Conservation (phyloP, 2,329 filamentous ascomycete genomes). For the Fusarium coffeatum region DNA sequence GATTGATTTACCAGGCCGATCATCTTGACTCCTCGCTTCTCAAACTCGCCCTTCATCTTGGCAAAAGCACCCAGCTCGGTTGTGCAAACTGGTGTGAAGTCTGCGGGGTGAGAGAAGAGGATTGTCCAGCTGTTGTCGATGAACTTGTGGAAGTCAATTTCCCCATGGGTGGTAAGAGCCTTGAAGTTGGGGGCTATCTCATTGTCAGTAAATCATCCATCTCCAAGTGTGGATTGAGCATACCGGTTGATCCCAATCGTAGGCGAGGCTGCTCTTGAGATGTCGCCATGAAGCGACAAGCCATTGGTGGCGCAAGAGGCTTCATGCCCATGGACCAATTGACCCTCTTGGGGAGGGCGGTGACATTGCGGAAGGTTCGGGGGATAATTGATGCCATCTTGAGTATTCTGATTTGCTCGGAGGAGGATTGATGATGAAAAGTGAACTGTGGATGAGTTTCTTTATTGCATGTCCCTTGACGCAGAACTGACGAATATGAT, state of each 20-base stretch:
- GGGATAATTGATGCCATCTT: not conserved
- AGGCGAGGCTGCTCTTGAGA: constrained; percentile 6
- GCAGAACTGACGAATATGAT: not conserved
- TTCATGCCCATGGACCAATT: not conserved
- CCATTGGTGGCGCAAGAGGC: not conserved
- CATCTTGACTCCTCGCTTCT: constrained; percentile 6
- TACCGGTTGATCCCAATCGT: not conserved
- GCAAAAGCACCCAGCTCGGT: not conserved
- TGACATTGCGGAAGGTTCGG: not conserved
- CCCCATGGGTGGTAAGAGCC: not conserved
- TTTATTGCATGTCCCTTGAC: not conserved
- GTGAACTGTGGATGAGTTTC: too few relatives aligned
- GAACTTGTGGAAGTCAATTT: constrained; percentile 17
- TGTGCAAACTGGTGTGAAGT: constrained; percentile 8
- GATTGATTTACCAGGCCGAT: not conserved
- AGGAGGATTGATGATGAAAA: not conserved
- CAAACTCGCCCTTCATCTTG: not conserved
- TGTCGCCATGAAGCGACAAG: not conserved
- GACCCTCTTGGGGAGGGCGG: not conserved
- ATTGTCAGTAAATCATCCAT: not conserved
- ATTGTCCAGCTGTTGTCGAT: not conserved
- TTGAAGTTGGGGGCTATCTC: not conserved
- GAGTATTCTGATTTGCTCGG: rapidly evolving
- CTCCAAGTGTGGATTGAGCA: rapidly evolving
- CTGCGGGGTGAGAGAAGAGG: constrained; percentile 5